These are phyloP conservation scores for Xerocomus brunneocitrinus DNA, from an alignment of 768 basidiomycete species.

Conservation along the genomic window DNA sequence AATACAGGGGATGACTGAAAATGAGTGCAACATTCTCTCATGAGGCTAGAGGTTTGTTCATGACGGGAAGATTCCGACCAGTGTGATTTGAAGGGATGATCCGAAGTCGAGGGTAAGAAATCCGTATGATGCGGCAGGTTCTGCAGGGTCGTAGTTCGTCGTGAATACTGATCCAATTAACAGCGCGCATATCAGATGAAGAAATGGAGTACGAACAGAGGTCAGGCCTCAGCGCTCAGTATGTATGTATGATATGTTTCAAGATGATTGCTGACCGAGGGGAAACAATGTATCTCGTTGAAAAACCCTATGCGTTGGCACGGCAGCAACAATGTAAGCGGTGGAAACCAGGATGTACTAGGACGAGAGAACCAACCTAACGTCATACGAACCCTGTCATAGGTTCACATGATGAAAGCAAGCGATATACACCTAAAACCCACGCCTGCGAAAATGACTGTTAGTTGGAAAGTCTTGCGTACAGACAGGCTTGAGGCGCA, in stretches of 20 bases:
- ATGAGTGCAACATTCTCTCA: not conserved
- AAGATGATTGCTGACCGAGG: not conserved
- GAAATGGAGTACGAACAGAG: conserved; percentile 13
- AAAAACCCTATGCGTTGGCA: not conserved
- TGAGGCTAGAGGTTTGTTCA: not conserved
- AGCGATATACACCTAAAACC: not conserved
- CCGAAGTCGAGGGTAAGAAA: not conserved
- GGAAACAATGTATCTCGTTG: not conserved
- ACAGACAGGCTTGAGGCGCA: no score
- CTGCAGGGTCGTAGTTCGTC: conserved; percentile 5
- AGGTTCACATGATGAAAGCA: not conserved
- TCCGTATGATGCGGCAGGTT: not conserved
- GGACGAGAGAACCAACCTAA: not conserved
- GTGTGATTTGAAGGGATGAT: not conserved
- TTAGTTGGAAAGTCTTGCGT: not conserved
- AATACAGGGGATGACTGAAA: not conserved
- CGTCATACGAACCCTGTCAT: not conserved
- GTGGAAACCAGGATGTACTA: not conserved
- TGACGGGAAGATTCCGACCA: not conserved
- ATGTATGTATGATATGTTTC: not conserved
- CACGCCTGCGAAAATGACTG: not conserved
- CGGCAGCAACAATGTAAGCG: not conserved
- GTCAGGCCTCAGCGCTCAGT: conserved; percentile 4
- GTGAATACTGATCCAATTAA: conserved; percentile 2
- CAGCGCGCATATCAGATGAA: conserved; percentile 16